A percentile compares a stretch with the other conserved stretches of the same genome.
Conservation (phyloP, 1,139 yeast species). For the Blastobotrys malaysiensis region DNA sequence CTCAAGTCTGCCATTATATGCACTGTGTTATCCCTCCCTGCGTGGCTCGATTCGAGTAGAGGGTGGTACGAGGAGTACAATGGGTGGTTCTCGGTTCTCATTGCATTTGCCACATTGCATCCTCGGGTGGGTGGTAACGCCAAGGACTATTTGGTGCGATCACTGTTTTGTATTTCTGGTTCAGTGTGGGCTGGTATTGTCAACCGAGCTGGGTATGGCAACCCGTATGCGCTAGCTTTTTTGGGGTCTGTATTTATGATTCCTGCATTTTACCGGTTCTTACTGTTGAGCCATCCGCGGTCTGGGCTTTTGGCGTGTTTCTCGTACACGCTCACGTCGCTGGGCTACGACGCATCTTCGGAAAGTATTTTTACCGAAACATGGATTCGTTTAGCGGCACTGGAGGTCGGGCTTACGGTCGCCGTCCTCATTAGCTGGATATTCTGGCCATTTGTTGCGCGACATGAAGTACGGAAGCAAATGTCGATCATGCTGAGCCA, state of each 20-base stretch:
- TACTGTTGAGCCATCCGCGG: constrained; percentile 34
- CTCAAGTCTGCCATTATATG: constrained; percentile 37
- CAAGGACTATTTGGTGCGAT: constrained; percentile 34
- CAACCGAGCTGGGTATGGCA: constrained; percentile 36
- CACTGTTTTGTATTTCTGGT: constrained; percentile 37
- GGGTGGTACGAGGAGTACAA: constrained; percentile 41
- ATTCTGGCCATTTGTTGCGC: constrained; percentile 46
- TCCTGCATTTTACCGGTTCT: constrained; percentile 35
- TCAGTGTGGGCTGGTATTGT: constrained; percentile 46
- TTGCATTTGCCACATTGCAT: constrained; percentile 38
- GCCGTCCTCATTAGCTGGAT: constrained; percentile 42
- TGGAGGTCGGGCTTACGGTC: constrained; percentile 37
- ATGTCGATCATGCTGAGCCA: constrained; percentile 39
- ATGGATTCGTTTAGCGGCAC: constrained; percentile 39
- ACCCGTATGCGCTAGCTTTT: constrained; percentile 39
- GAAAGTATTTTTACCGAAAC: constrained; percentile 25
- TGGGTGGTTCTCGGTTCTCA: constrained; percentile 41
- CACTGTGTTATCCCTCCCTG: constrained; percentile 39
- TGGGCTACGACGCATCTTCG: constrained; percentile 20
- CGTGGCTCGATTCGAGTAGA: constrained; percentile 38
- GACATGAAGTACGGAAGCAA: constrained; percentile 39
- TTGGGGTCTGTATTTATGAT: constrained; percentile 37
- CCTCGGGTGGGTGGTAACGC: constrained; percentile 43
- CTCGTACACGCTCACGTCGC: constrained; percentile 39
- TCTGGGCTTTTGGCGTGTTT: constrained; percentile 40